Percentiles rank a stretch among this genome's conserved stretches.
Conservation (phyloP, 2,329 filamentous ascomycete species). For the Talaromyces sp. region DNA sequence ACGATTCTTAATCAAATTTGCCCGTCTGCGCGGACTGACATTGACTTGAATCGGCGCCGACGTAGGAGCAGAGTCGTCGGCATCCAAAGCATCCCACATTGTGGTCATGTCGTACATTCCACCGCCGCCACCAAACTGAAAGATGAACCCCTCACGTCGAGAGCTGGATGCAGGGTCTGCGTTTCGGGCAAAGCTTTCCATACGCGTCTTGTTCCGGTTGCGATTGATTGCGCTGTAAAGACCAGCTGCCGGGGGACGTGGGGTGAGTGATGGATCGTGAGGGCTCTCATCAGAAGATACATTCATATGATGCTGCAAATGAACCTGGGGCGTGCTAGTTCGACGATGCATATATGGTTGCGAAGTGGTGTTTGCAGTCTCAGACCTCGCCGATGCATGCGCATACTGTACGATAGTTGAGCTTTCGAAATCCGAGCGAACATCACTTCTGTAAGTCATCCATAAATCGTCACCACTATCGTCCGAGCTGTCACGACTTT, state of each 20-base stretch:
- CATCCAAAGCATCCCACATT: neutral
- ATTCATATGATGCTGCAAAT: neutral
- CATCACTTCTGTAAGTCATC: neutral
- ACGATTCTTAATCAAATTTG: neutral
- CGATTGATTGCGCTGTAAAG: neutral
- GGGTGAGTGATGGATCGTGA: neutral
- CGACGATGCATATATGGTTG: no score
- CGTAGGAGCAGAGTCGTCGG: neutral
- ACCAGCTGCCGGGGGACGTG: neutral
- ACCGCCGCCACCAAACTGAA: neutral
- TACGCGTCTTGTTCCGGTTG: neutral
- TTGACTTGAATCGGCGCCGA: neutral
- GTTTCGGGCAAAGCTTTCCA: neutral
- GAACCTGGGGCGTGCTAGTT: neutral
- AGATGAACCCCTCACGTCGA: neutral
- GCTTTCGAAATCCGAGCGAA: neutral
- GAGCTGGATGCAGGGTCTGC: neutral
- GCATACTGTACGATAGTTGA: no score
- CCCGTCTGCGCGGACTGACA: neutral
- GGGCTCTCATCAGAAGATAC: neutral
- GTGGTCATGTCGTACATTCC: neutral
- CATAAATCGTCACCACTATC: neutral
- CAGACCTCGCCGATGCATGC: no score
- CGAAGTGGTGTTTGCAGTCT: no score
- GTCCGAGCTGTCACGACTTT: neutral